Conservation (phyloP, 495 filamentous ascomycete species). For the Symbiotaphrina buchneri region DNA sequence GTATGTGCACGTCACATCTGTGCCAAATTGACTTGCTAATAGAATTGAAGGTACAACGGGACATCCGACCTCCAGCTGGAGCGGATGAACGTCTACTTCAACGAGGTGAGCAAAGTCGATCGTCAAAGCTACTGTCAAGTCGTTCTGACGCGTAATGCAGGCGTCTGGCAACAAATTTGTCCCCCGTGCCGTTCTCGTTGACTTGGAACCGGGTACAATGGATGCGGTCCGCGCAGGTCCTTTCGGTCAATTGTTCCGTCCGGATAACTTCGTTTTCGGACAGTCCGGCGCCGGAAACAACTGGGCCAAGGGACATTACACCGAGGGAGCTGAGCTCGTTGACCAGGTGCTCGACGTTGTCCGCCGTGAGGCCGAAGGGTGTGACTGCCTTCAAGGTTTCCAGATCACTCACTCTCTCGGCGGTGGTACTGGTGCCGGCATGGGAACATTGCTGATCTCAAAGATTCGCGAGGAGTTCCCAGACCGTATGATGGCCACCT, state of each 20-base stretch:
- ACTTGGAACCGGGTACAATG: constrained; percentile 98
- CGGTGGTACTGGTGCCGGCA: constrained; percentile 99
- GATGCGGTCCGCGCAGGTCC: constrained; percentile 97
- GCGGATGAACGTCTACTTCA: constrained; percentile 99
- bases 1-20: constrained; percentile 27
- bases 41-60: constrained; percentile 59
- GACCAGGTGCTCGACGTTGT: constrained; percentile 97
- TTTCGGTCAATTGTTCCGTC: constrained; percentile 98
- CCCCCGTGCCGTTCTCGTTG: constrained; percentile 96
- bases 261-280: constrained; percentile 99
- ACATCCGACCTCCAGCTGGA: constrained; percentile 96
- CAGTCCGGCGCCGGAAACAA: constrained; percentile 99
- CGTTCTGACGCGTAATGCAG: constrained; percentile 21
- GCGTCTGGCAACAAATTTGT: constrained; percentile 96
- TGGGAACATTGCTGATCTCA: constrained; percentile 98
- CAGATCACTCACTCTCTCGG: constrained; percentile 99
- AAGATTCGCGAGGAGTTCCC: constrained; percentile 99
- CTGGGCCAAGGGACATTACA: constrained; percentile 99
- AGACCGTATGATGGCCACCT: constrained; percentile 99
- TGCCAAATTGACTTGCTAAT: constrained; percentile 3
- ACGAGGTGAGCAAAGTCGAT: constrained; percentile 46
- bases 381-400: constrained; percentile 99
- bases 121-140: background rate
- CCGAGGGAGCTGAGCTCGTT: constrained; percentile 96
- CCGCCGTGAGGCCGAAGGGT: constrained; percentile 94